Evolutionary conservation across 2,329 filamentous ascomycete species (phyloP).

Genomic region (Fusarium tjaetaba): DNA sequence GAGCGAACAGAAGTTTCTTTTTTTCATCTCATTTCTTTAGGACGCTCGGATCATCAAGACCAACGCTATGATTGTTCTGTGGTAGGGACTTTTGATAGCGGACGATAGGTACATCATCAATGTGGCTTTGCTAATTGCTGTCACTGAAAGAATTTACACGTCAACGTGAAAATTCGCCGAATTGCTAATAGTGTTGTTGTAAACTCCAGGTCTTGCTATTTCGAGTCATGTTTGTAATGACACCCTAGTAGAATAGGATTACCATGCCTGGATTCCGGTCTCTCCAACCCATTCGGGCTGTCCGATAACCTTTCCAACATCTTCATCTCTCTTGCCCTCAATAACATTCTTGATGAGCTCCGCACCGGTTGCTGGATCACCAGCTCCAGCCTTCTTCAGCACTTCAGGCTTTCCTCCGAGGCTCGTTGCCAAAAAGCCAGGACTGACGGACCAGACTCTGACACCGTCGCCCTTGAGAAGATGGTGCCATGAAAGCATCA

Average conservation of each 20-base stretch:
- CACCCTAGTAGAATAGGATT: neutral
- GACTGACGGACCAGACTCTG: constrained; percentile 59
- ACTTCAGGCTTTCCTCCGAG: constrained; percentile 49
- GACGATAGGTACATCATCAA: constrained; percentile 26
- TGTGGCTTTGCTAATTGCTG: constrained; percentile 25
- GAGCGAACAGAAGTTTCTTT: neutral
- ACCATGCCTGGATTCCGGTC: constrained; percentile 48
- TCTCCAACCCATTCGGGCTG: constrained; percentile 37
- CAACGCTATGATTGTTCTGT: neutral
- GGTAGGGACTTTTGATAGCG: neutral
- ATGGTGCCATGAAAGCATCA: constrained; percentile 55
- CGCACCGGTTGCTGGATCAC: constrained; percentile 50
- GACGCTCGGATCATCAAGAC: neutral
- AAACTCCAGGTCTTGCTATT: neutral
- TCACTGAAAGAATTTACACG: neutral
- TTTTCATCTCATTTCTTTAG: neutral
- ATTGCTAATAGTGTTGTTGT: neutral
- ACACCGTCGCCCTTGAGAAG: constrained; percentile 59
- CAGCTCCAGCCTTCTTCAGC: constrained; percentile 48
- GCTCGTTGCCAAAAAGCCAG: constrained; percentile 59
- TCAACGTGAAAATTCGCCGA: neutral
- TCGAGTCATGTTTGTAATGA: neutral
- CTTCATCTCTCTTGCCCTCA: constrained; percentile 54
- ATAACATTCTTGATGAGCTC: constrained; percentile 52
- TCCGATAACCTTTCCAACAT: constrained; percentile 52